These are phyloP conservation scores for Fusarium subglutinans DNA, from an alignment of 2,329 filamentous ascomycete species.

Conservation along the genomic window DNA sequence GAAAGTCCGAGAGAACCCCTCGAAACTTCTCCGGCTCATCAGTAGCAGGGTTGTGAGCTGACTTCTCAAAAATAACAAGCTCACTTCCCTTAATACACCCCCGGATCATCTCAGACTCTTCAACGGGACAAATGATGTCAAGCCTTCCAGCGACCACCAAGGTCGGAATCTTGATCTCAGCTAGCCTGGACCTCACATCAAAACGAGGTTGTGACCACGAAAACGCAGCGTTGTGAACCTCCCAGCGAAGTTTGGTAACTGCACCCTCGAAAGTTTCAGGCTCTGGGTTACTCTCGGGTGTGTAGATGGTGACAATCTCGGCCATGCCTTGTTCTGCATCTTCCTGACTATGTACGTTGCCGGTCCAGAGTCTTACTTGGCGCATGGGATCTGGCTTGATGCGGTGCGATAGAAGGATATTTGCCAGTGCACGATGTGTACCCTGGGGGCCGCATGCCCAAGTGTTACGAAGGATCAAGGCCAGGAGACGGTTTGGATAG, in stretches of 20 bases:
- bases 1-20: not conserved
- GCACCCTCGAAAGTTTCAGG: not conserved
- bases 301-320: constrained; percentile 9
- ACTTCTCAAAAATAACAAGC: constrained; percentile 4
- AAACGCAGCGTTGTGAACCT: constrained; percentile 14
- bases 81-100: not conserved
- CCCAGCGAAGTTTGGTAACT: not conserved
- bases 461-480: not conserved
- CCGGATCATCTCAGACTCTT: constrained; percentile 5
- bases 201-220: constrained; percentile 7
- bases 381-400: not conserved
- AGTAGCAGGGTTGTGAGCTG: constrained; percentile 3
- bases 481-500: not conserved
- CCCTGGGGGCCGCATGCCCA: not conserved
- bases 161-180: not conserved
- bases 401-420: not conserved
- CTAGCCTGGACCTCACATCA: not conserved
- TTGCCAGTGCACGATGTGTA: not conserved
- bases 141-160: constrained; percentile 1
- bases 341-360: not conserved
- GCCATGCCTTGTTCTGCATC: not conserved
- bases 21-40: constrained; percentile 7
- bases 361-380: constrained; percentile 10
- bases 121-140: constrained; percentile 4
- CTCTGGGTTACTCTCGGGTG: not conserved